Conservation (phyloP, 495 filamentous ascomycete species). For the Podospora bellae-mahoneyi region DNA sequence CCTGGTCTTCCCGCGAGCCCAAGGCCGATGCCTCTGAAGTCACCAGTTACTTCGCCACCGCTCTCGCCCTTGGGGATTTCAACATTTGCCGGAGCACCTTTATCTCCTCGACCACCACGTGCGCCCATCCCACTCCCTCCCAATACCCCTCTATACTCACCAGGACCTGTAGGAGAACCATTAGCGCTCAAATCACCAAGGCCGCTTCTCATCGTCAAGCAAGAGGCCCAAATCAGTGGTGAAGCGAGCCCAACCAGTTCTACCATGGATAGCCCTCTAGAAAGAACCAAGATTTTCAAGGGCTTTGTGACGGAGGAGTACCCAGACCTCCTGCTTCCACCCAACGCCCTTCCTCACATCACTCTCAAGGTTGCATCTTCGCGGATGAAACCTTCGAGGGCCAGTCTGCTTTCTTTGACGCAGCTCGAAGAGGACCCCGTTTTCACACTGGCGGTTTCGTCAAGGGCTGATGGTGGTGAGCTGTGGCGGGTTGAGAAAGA, state of each 20-base stretch:
- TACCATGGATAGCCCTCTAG: slow-evolving; percentile 31
- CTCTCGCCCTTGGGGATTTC: slow-evolving; percentile 57
- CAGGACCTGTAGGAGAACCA: slow-evolving; percentile 42
- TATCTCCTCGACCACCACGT: slow-evolving; percentile 68
- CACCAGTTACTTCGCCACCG: slow-evolving; percentile 68
- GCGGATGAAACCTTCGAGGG: slow-evolving; percentile 79
- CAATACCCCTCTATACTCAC: slow-evolving; percentile 58
- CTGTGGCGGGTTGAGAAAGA: slow-evolving; percentile 95
- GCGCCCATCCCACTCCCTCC: slow-evolving; percentile 63
- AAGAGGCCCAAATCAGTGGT: slow-evolving; percentile 30
- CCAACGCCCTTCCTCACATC: slow-evolving; percentile 84
- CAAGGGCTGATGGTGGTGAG: slow-evolving; percentile 71
- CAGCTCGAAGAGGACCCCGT: slow-evolving; percentile 86
- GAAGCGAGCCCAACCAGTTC: slow-evolving; percentile 35
- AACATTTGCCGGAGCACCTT: slow-evolving; percentile 56
- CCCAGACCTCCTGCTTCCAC: slow-evolving; percentile 77
- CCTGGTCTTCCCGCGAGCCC: slow-evolving; percentile 88
- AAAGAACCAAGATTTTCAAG: slow-evolving; percentile 44
- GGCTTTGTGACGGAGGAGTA: slow-evolving; percentile 79
- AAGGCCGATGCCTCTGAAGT: slow-evolving; percentile 70
- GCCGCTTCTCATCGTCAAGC: slow-evolving; percentile 40
- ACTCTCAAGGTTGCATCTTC: slow-evolving; percentile 86
- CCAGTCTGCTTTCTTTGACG: slow-evolving; percentile 69
- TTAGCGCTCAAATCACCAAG: slow-evolving; percentile 38
- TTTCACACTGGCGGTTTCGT: slow-evolving; percentile 82